Percentiles rank a stretch among this genome's conserved stretches.
Conservation (phyloP, 768 basidiomycete genomes). For the Auricularia cornea region DNA sequence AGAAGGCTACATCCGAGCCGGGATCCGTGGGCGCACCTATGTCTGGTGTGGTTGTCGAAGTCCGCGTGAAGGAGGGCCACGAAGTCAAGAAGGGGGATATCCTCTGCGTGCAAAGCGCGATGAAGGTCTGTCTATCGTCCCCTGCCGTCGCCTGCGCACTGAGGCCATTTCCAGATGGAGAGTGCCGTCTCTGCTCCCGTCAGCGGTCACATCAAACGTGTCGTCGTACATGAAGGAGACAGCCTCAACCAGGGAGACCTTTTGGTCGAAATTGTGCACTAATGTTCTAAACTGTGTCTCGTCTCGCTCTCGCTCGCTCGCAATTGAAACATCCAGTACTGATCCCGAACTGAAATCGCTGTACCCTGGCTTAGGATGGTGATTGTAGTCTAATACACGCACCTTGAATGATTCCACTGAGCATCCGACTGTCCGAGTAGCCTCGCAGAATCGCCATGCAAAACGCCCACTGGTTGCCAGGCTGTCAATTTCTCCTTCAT, state of each 20-base stretch:
- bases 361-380: too few species aligned
- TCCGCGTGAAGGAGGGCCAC: constrained; percentile 94
- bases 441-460: too few species aligned
- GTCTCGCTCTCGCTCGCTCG: not conserved
- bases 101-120: constrained; percentile 88
- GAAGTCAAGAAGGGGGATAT: constrained; percentile 99
- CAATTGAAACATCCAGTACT: not conserved
- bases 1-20: constrained; percentile 88
- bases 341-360: not conserved
- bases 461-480: too few species aligned
- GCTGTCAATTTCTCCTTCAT: too few species aligned
- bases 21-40: constrained; percentile 97
- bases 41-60: constrained; percentile 97
- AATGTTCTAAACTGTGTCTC: not conserved
- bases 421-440: too few species aligned
- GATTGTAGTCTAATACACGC: too few species aligned
- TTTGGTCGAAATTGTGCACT: constrained; percentile 80
- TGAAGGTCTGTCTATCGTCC: constrained; percentile 60
- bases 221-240: constrained; percentile 87
- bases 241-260: constrained; percentile 93
- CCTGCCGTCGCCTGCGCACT: constrained; percentile 12
- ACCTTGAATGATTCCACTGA: too few species aligned
- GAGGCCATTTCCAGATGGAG: constrained; percentile 68
- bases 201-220: constrained; percentile 91
- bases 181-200: constrained; percentile 94